Base-by-base conservation (phyloP, 2,329 filamentous ascomycete genomes). In the Malbranchea zuffiana region DNA sequence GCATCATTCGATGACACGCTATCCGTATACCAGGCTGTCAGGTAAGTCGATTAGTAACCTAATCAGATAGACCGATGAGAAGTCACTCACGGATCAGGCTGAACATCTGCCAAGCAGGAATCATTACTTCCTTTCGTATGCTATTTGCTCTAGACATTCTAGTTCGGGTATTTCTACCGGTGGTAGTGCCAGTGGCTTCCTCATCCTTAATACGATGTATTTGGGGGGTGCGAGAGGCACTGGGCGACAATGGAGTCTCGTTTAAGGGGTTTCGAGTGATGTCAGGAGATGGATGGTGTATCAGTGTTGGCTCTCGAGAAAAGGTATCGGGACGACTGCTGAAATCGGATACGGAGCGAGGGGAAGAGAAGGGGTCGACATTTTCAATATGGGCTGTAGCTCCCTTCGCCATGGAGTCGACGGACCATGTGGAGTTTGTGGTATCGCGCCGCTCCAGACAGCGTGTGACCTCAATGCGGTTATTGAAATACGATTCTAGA, bases 71-170 rank as follows among this genome's bases (percentile, higher is more conserved):
- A n/a, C n/a, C n/a, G n/a, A 39, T 13, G 12, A 41, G 6, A 11
- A 35, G n/a, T 37, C 50, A 69, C 81, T 62, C 65, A 86, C 82
- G 87, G 50, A 95, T 85, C 17, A 96, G 66, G 51, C 82, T 85
- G 62, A 95, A 96, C 53, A 96, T 94, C 52, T 95, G 88, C 86
- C 87, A 96, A 2, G 90, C 90, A 24, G 88, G 88, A 66, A 96
- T 94, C 41, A 88, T 79, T 10, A 96, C 82, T 50, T 93, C 87
- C 53, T 88, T 94, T 45, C 71, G 59, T 33, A 70, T 51, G 40
- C 57, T 53, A 21, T 41, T 41, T 37, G 44, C 43, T 15, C 35
- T 43, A 6, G 10, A 11, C 26, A 15, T 26, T 32, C 12, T 12
- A n/a, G 24, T 13, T 11, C 16, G 20, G 18, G 18, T 38, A 28